phyloP scores from a whole-genome alignment of 495 filamentous ascomycete species.

The Thermothielavioides terrestris region DNA sequence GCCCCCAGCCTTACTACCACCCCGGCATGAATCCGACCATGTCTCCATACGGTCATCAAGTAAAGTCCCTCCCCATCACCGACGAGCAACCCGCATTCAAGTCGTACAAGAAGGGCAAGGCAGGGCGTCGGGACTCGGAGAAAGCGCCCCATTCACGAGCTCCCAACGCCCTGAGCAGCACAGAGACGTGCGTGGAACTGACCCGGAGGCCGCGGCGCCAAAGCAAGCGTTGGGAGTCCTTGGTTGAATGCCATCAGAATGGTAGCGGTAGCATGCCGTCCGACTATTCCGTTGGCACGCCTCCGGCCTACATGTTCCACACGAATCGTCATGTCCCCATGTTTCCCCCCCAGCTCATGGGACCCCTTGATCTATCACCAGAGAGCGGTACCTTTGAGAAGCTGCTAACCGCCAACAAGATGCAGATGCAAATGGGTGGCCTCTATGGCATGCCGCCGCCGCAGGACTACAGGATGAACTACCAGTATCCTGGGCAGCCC shows the following conservation, averaged over 20 bases:
- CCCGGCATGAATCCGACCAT: slow-evolving; percentile 44
- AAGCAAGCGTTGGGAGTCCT: slow-evolving; percentile 35
- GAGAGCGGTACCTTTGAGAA: slow-evolving; percentile 63
- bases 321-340: slow-evolving; percentile 26
- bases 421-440: slow-evolving; percentile 53
- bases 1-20: slow-evolving; percentile 51
- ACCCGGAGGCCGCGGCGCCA: slow-evolving; percentile 27
- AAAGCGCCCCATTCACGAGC: slow-evolving; percentile 34
- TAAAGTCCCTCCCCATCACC: slow-evolving; percentile 53
- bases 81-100: slow-evolving; percentile 23
- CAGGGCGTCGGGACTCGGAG: slow-evolving; percentile 35
- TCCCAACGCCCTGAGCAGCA: slow-evolving; percentile 24
- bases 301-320: slow-evolving; percentile 19
- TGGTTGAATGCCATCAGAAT: slow-evolving; percentile 16
- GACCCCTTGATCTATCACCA: slow-evolving; percentile 53
- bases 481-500: slow-evolving; percentile 28
- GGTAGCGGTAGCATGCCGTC: slow-evolving; percentile 14
- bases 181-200: slow-evolving; percentile 19
- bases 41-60: slow-evolving; percentile 37
- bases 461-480: slow-evolving; percentile 19
- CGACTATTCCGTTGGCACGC: slow-evolving; percentile 20
- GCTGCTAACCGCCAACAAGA: slow-evolving; percentile 55
- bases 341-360: slow-evolving; percentile 29
- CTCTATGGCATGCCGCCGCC: slow-evolving; percentile 16
- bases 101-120: slow-evolving; percentile 33